Percentiles rank a stretch among this genome's conserved stretches.
Conservation (phyloP, 176 grass and related monocot genomes). For the Zea mays region DNA sequence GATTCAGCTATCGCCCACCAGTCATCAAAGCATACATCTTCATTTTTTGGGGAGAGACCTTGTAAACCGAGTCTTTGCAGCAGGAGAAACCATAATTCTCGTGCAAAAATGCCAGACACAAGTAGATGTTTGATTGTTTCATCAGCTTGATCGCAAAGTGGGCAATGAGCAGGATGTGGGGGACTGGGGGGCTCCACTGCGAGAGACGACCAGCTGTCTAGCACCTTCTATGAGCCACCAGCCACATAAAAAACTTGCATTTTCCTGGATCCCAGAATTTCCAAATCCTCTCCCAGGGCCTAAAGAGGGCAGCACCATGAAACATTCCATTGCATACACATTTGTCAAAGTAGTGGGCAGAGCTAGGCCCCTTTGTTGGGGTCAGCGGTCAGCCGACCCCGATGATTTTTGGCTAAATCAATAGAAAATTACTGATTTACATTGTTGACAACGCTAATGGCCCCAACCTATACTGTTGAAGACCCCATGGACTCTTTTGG, state of each 20-base stretch:
- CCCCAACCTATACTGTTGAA: too few relatives aligned
- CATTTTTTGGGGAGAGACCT: not conserved
- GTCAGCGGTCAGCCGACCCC: too few relatives aligned
- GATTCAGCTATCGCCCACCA: not conserved
- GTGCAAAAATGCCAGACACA: not conserved
- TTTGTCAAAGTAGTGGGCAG: not conserved
- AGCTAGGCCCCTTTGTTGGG: too few relatives aligned
- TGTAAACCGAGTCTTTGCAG: not conserved
- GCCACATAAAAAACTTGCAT: not conserved
- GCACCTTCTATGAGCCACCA: not conserved
- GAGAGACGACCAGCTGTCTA: not conserved
- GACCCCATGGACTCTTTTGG: too few relatives aligned
- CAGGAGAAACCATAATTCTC: not conserved
- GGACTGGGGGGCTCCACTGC: not conserved
- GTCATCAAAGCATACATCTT: not conserved
- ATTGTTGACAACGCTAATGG: too few relatives aligned
- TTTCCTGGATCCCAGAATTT: not conserved
- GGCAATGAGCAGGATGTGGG: not conserved
- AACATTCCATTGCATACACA: not conserved
- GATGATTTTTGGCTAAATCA: too few relatives aligned
- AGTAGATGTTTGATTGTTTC: not conserved
- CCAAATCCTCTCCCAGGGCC: not conserved
- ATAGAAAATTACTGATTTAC: too few relatives aligned
- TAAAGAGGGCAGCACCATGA: not conserved
- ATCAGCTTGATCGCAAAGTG: not conserved